These are phyloP conservation scores for Kwoniella sp. DNA, from an alignment of 768 basidiomycete genomes.

Conservation along the genomic window DNA sequence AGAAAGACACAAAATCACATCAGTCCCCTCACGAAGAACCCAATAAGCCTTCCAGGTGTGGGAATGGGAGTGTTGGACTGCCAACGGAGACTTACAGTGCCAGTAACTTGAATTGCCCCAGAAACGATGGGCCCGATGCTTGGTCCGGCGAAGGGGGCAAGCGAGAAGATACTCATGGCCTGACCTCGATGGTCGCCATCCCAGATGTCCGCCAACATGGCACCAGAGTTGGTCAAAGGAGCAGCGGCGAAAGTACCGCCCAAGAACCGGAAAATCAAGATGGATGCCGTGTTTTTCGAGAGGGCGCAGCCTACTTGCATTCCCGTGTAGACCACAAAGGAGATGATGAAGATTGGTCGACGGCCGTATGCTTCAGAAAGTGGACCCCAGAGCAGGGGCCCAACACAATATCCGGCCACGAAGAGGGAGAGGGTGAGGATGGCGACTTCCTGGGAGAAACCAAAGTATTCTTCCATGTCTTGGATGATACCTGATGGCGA, in stretches of 20 bases:
- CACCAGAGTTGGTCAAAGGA: constrained; percentile 58
- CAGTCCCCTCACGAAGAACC: too few species aligned
- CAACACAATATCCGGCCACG: constrained; percentile 54
- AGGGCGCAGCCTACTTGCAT: constrained; percentile 57
- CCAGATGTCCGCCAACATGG: constrained; percentile 57
- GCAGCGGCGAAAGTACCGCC: constrained; percentile 56
- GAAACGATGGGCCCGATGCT: constrained; percentile 56
- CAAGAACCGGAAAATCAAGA: constrained; percentile 58
- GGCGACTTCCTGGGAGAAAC: constrained; percentile 50
- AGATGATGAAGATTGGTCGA: constrained; percentile 55
- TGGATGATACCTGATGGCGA: constrained; percentile 50
- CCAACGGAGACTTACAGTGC: constrained; percentile 43
- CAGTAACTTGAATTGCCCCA: constrained; percentile 54
- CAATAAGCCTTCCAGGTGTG: too few species aligned
- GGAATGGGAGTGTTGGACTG: too few species aligned
- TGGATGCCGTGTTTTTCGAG: constrained; percentile 55
- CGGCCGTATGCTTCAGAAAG: constrained; percentile 56
- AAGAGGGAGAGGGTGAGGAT: constrained; percentile 50
- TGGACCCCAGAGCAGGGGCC: constrained; percentile 56
- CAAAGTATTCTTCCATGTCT: constrained; percentile 44
- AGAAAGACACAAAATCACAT: too few species aligned
- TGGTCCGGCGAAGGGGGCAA: constrained; percentile 57
- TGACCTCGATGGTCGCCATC: constrained; percentile 55
- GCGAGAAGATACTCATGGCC: constrained; percentile 53
- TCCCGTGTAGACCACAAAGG: constrained; percentile 53